Evolutionary conservation across 2,329 filamentous ascomycete species (phyloP).

Genomic region (Tolypocladium ovalisporum): DNA sequence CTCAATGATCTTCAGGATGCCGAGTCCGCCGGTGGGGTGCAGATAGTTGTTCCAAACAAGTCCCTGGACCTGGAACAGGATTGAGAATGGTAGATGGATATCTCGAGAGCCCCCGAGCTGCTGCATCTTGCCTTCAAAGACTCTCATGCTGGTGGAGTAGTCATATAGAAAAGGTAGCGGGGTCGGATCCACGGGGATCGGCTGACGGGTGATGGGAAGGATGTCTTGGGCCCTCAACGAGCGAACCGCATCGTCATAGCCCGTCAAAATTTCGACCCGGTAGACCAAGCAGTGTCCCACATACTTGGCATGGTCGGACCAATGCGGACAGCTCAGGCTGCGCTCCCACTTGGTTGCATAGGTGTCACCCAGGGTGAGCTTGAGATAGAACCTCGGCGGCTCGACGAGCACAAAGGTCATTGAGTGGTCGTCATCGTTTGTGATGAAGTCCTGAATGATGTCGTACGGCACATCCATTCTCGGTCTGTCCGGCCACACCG

Average conservation of each 20-base stretch:
- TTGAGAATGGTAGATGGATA: slow-evolving; percentile 32
- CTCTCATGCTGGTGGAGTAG: slow-evolving; percentile 13
- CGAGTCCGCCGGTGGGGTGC: slow-evolving; percentile 37
- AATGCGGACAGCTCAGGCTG: slow-evolving; percentile 13
- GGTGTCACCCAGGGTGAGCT: slow-evolving; percentile 1
- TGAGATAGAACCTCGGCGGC: slow-evolving; percentile 37
- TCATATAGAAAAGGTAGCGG: slow-evolving; percentile 6
- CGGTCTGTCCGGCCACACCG: slow-evolving; percentile 17
- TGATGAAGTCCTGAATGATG: slow-evolving; percentile 34
- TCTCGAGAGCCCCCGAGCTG: slow-evolving; percentile 9
- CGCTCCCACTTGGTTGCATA: slow-evolving; percentile 14
- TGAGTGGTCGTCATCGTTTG: slow-evolving; percentile 20
- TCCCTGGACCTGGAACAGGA: slow-evolving; percentile 52
- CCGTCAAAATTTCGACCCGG: slow-evolving; percentile 6
- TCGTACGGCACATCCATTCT: slow-evolving; percentile 38
- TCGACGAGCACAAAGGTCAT: slow-evolving; percentile 40
- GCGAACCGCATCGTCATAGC: slow-evolving; percentile 5
- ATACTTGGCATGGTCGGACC: slow-evolving; percentile 18
- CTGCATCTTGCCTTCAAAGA: slow-evolving; percentile 20
- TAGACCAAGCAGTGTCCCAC: slow-evolving; percentile 35
- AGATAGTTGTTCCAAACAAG: slow-evolving; percentile 54
- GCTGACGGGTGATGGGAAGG: slow-evolving; percentile 12
- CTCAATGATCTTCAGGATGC: slow-evolving; percentile 33
- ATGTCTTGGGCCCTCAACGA: slow-evolving; percentile 13
- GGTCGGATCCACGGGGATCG: slow-evolving; percentile 7